Evolutionary conservation across 345 rosid species (phyloP), one percentile per base, ranked within the genome.

Genomic region (Physaria fendleri): DNA sequence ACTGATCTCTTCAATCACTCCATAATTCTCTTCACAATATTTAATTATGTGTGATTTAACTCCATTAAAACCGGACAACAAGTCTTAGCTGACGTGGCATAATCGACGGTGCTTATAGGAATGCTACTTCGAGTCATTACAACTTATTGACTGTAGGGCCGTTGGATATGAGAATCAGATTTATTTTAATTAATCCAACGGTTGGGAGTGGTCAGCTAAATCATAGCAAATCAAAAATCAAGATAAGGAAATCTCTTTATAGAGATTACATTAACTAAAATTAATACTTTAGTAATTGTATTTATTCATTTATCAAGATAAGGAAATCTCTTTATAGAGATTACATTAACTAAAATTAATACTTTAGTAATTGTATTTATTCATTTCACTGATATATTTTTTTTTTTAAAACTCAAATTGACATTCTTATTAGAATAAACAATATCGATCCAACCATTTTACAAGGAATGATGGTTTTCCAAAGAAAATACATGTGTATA

Each of bases 41-140:
- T n/a, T n/a, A n/a, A n/a, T n/a, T n/a, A n/a, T n/a, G n/a, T n/a
- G n/a, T n/a, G n/a, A n/a, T n/a, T n/a, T n/a, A n/a, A n/a, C n/a
- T n/a, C n/a, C n/a, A n/a, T n/a, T n/a, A n/a, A n/a, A n/a, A n/a
- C n/a, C n/a, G n/a, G n/a, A n/a, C n/a, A n/a, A 88, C 85, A 39
- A 78, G 47, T 65, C 62, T 54, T 4, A 32, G 16, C 15, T 65
- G 46, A 44, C 38, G 54, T 53, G 61, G 32, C 5, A 2, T 1
- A 22, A 3, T 45, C 12, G 33, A 59, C 42, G 18, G 18, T 38
- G 3, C 42, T 14, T 15, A 35, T 38, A 14, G 9, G 18, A 38
- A 38, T 12, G n/a, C 32, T 7, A 5, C 7, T 38, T 38, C 9
- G 18, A 38, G 42, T 15, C 11, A 1, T 12, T 22, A 46, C 5